Percentiles rank a stretch among this genome's conserved stretches.
Evolutionary conservation across 2,329 filamentous ascomycete genomes (phyloP).

Genomic region (Diaporthe citriasiana): DNA sequence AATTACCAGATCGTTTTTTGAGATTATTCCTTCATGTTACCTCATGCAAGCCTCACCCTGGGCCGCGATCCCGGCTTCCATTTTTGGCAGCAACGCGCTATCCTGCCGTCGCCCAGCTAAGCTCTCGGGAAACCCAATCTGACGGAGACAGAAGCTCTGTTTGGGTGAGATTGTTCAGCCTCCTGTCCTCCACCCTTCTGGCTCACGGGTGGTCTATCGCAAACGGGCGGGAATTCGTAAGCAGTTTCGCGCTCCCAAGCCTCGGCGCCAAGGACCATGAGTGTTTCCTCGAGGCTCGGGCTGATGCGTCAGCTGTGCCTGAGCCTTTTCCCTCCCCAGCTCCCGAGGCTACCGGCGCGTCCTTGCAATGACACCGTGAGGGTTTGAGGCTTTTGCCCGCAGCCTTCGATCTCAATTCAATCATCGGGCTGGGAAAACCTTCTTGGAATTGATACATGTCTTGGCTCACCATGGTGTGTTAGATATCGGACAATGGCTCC

Average conservation of each 20-base stretch:
- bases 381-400: slow-evolving; percentile 33
- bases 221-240: slow-evolving; percentile 4
- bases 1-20: slow-evolving; percentile 25
- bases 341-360: slow-evolving; percentile 26
- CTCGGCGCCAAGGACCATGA: slow-evolving; percentile 16
- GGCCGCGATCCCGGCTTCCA: slow-evolving; percentile 8
- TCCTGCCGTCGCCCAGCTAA: background rate
- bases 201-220: background rate
- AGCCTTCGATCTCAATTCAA: slow-evolving; percentile 26
- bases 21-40: slow-evolving; percentile 7
- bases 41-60: slow-evolving; percentile 19
- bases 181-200: background rate
- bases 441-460: slow-evolving; percentile 23
- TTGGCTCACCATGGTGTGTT: slow-evolving; percentile 30
- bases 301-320: slow-evolving; percentile 24
- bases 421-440: slow-evolving; percentile 24
- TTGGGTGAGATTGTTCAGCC: background rate
- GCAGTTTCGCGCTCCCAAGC: slow-evolving; percentile 12
- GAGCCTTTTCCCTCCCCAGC: background rate
- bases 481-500: slow-evolving; percentile 30
- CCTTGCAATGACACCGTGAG: slow-evolving; percentile 26
- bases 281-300: slow-evolving; percentile 20
- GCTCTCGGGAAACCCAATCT: slow-evolving; percentile 23
- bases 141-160: background rate
- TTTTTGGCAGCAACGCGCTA: slow-evolving; percentile 13